Base-by-base conservation (phyloP, 306 rosid genomes). In the Malus asiatica region DNA sequence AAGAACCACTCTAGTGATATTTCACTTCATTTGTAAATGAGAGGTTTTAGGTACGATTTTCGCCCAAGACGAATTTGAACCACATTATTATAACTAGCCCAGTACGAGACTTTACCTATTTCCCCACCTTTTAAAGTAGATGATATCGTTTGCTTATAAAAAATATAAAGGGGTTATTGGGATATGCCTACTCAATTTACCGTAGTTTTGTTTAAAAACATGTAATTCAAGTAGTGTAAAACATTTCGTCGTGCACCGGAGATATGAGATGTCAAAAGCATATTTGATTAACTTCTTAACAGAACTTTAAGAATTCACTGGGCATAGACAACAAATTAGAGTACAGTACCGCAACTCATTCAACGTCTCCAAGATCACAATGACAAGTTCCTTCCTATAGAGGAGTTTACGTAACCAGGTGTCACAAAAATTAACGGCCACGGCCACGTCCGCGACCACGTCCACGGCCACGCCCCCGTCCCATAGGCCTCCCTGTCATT, bases 381-480 rank as follows among this genome's bases (percentile, higher is more conserved):
- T 16, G 60, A 79, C 65, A 81, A 85, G 79, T 76, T 63, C 68
- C 52, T 64, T 84, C 84, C 85, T 79, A 81, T 78, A 79, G 63
- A 66, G 86, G 86, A 64, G 81, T 82, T 75, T 77, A 91, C 74
- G 72, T 76, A 64, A 74, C 82, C 80, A 63, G 30, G 66, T 73
- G 77, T 78, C 82, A 77, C 78, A 84, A 85, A 85, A 79, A 59
- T 65, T 78, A 82, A 86, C 88, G 86, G 29, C 88, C 86, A 25
- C 97, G 98, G 0, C 94, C 98, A 14, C 98, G 97, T 0, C 98
- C 95, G 0, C 96, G 92, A 0, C 98, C 97, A 13, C 97, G 97
- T 2, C 98, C 98, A 6, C 97, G 83, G 2, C 97, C 97, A 0
- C 97, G 84, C 0, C 97, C 97, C 25, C 97, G 65, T 9, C 98